Conservation (phyloP, 1,139 yeast species). For the Scheffersomyces segobiensis region DNA sequence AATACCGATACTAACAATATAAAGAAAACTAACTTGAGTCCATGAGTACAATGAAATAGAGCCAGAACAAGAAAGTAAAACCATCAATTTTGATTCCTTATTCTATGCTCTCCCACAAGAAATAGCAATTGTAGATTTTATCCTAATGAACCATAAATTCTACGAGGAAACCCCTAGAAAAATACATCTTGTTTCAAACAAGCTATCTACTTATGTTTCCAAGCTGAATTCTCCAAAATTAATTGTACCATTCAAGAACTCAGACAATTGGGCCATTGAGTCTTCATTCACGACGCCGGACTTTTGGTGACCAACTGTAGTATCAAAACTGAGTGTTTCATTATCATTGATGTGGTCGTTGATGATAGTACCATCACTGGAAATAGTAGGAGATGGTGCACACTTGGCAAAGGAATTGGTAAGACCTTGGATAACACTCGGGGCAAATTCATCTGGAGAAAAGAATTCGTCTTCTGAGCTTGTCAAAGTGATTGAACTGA, state of each 20-base stretch:
- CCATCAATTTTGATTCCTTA: background rate
- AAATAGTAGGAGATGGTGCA: slow-evolving; percentile 16
- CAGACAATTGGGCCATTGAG: slow-evolving; percentile 37
- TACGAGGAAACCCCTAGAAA: background rate
- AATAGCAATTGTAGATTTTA: background rate
- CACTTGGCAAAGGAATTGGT: background rate
- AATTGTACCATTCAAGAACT: slow-evolving; percentile 30
- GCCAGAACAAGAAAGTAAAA: background rate
- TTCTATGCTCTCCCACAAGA: background rate
- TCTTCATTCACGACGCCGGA: slow-evolving; percentile 16
- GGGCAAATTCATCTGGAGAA: slow-evolving; percentile 30
- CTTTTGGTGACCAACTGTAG: background rate
- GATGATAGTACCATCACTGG: slow-evolving; percentile 38
- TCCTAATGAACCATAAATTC: background rate
- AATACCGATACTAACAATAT: background rate
- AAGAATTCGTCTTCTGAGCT: slow-evolving; percentile 35
- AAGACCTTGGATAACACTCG: slow-evolving; percentile 2
- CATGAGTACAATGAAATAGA: too few species aligned
- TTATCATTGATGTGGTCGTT: slow-evolving; percentile 12
- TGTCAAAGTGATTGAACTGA: slow-evolving; percentile 12
- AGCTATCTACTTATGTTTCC: background rate
- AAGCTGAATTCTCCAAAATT: slow-evolving; percentile 12
- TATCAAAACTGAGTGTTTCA: background rate
- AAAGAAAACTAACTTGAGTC: background rate
- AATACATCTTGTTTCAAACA: background rate